Base-by-base conservation (phyloP, 345 rosid genomes). In the Rubroshorea leprosula region DNA sequence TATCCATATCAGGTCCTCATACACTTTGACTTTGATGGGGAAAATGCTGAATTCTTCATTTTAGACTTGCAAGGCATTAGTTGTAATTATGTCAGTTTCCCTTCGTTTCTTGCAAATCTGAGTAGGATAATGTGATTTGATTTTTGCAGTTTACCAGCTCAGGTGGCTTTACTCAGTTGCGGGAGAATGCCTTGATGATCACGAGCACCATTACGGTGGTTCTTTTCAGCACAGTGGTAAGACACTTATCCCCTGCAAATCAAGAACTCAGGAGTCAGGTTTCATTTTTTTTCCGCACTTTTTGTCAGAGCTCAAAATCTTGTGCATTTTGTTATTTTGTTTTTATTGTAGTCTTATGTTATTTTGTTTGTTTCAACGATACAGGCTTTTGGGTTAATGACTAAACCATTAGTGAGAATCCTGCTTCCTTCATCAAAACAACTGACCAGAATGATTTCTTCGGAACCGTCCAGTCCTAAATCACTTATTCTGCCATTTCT, bases 181-280 rank as follows among this genome's bases (percentile, higher is more conserved):
- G 73, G 17, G 92, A 78, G 44, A 83, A 86, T 57, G 96, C 97
- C 23, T 73, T 89, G 55, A 83, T 93, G 96, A 87, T 93, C 74
- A 89, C 99, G 58, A 93, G 99, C 66, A 89, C 97, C 21, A 89
- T 93, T 52, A 87, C 97, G 0, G 86, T 89, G 22, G 99, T 93
- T 66, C 96, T 89, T 15, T 83, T 82, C 82, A 93, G 99, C 68
- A 87, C 97, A 18, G 84, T 82, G 90, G 99, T 93, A 75, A 63
- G 85, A 46, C 54, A 55, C 44, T 12, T 12, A 48, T 61, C 25
- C 41, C 54, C 55, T 17, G n/a, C n/a, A n/a, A n/a, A n/a, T 44
- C 20, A 4, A 4, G 35, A 29, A 29, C 4, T 29, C 35, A 4
- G 35, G 35, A 29, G 4, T 29, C 4, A 29, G 9, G 4, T 29